Evolutionary conservation across 108 stramenopile genomes (phyloP), one percentile per base, ranked within the genome.

Genomic region (Cyclotella kingstonii): DNA sequence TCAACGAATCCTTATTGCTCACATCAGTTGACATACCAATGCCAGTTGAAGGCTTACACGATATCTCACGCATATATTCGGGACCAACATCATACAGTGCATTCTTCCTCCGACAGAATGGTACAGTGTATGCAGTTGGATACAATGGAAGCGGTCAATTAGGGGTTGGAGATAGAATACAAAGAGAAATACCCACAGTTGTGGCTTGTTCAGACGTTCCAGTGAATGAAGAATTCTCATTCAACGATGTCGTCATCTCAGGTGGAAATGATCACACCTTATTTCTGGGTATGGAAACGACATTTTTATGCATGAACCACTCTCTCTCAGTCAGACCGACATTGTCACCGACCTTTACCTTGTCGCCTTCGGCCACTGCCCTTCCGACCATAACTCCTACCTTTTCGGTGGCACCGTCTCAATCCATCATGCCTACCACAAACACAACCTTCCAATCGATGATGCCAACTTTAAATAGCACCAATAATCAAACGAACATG

Each of bases 241-340:
- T 18, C 0, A 18, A 27, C 33, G 33, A 34, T 2, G 15, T 35
- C 26, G 18, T 57, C 2, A 56, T 72, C 43, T 63, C 70, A 15
- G 52, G 48, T 34, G 62, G 70, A 35, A 64, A 72, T 27, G 70
- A 72, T 58, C 70, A 72, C 40, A 43, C 62, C 23, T 33, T 72
- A 17, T 72, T 57, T 27, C 54, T 72, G 21, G 70, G 54, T 27
- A 43, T 25, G 29, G 46, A 40, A 45, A n/a, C 19, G 1, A 48
- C 48, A 10, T 57, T 56, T 35, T 58, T 51, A 26, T 68, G 66
- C 54, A 17, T 3, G 2, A 35, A 45, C 4, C 44, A 28, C 11
- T 18, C n/a, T 44, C 19, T 12, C 43, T 9, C 26, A 0, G 41
- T 21, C 1, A 0, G 25, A 42, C 0, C 22, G 21, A 42, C 0